Percentiles rank a stretch among this genome's conserved stretches.
These are phyloP conservation scores for Suillus clintonianus DNA, from an alignment of 768 basidiomycete genomes.

Conservation along the genomic window DNA sequence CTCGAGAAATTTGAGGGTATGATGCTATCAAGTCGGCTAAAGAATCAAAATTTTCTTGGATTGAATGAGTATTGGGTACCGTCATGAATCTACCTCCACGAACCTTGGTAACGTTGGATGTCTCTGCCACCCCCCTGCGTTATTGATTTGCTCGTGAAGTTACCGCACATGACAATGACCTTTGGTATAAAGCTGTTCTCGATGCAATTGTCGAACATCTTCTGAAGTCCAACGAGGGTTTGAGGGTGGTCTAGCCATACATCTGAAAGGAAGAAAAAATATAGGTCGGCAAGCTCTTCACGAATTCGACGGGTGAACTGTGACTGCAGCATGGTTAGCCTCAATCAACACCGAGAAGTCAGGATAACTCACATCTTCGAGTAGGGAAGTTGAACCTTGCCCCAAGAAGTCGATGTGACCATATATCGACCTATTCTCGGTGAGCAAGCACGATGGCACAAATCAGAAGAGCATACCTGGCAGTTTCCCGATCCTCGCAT, in stretches of 20 bases:
- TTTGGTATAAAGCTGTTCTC: conserved; percentile 87
- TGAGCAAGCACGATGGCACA: conserved; percentile 9
- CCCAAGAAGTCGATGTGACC: conserved; percentile 98
- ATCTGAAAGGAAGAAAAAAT: conserved; percentile 94
- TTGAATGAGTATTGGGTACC: background rate
- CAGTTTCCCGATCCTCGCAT: conserved; percentile 83
- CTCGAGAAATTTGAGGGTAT: conserved; percentile 74
- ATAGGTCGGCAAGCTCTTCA: conserved; percentile 71
- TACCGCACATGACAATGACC: conserved; percentile 90
- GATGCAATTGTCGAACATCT: conserved; percentile 88
- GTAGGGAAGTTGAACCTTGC: conserved; percentile 84
- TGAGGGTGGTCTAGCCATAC: conserved; percentile 92
- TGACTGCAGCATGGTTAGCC: conserved; percentile 40
- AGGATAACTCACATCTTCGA: conserved; percentile 76
- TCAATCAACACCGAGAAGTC: background rate
- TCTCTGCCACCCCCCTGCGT: conserved; percentile 76
- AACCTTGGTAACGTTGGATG: conserved; percentile 86
- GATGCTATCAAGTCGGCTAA: conserved; percentile 83
- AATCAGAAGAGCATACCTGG: conserved; percentile 54
- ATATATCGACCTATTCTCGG: conserved; percentile 71
- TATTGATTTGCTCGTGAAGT: conserved; percentile 86
- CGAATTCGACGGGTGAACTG: conserved; percentile 63
- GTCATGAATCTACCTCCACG: conserved; percentile 5
- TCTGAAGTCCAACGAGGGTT: conserved; percentile 75
- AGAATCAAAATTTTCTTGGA: conserved; percentile 79